Evolutionary conservation across 371 early-diverging fungal species (phyloP), one percentile per base, ranked within the genome.

Genomic region (Zychaea mexicana): DNA sequence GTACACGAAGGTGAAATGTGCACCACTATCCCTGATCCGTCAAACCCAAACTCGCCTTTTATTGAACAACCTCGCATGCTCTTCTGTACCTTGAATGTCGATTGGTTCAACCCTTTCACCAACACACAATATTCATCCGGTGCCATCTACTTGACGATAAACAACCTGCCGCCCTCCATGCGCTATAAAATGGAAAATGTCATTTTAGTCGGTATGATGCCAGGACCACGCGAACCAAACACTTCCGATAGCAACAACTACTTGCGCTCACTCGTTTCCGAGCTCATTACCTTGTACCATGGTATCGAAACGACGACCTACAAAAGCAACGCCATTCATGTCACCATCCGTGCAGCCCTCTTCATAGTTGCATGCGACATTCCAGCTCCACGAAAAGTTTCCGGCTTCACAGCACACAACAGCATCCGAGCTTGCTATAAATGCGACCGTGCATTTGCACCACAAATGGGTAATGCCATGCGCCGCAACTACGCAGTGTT

Each of bases 91-190:
- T 9, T 60, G 8, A 68, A 64, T 26, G 21, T 56, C 7, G 64
- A 68, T 32, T 64, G 64, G 64, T 68, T 68, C 32, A 47, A 64
- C 28, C 42, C 59, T 1, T 68, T 33, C 22, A 13, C 12, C 13
- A 19, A 8, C 15, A 12, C 42, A 28, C 26, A 24, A 2, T 55
- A 64, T 31, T 56, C 61, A 7, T 39, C 12, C 42, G 69, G 69
- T 1, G 61, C 28, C 5, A 64, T 64, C 3, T 64, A 61, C 27
- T 8, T 68, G 4, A 56, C 61, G 5, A 61, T 64, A 9, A 42
- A 61, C n/a, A 68, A 68, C 24, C 31, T 68, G 9, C 64, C 69
- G 22, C n/a, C 60, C 0, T 47, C 52, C 0, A 42, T 39, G 22
- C 38, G 64, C 27, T 61, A 56, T 21, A 30, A 47, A 27, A 49